Evolutionary conservation across 139 green algal genomes (phyloP).

Genomic region (Picochlorum sp.): DNA sequence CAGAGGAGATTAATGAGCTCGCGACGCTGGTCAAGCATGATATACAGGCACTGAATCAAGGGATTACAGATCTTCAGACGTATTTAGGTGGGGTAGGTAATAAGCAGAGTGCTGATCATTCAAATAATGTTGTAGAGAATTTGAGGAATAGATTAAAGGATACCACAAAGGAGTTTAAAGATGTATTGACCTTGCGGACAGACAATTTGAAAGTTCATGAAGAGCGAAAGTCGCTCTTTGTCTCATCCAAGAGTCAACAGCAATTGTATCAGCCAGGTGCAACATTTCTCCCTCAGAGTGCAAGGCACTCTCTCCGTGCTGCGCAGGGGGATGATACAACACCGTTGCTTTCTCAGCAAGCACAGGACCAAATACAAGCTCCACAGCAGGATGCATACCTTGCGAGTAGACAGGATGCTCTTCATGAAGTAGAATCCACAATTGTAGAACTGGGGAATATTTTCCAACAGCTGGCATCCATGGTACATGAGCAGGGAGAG

Average conservation of each 20-base stretch:
- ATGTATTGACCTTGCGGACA: constrained; percentile 85
- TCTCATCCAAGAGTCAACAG: constrained; percentile 27
- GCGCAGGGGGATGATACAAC: constrained; percentile 11
- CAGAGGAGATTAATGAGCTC: constrained; percentile 87
- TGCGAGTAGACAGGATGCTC: constrained; percentile 54
- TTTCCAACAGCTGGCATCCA: constrained; percentile 92
- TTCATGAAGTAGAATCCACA: constrained; percentile 92
- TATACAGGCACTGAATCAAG: constrained; percentile 74
- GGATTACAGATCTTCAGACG: constrained; percentile 67
- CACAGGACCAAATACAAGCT: constrained; percentile 43
- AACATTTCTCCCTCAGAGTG: constrained; percentile 8
- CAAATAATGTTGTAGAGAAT: constrained; percentile 80
- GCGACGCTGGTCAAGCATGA: constrained; percentile 80
- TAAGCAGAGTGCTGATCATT: constrained; percentile 80
- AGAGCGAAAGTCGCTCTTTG: constrained; percentile 75
- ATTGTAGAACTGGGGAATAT: constrained; percentile 97
- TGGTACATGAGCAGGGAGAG: constrained; percentile 86
- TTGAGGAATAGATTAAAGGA: constrained; percentile 71
- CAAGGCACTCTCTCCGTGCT: constrained; percentile 13
- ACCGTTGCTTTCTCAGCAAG: constrained; percentile 14
- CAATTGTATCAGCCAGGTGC: constrained; percentile 28
- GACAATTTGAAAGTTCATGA: constrained; percentile 82
- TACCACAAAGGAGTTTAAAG: constrained; percentile 84
- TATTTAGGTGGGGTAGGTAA: constrained; percentile 40
- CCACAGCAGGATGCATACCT: constrained; percentile 53